Evolutionary conservation across 495 filamentous ascomycete species (phyloP).

Genomic region (Patellaria atrata): DNA sequence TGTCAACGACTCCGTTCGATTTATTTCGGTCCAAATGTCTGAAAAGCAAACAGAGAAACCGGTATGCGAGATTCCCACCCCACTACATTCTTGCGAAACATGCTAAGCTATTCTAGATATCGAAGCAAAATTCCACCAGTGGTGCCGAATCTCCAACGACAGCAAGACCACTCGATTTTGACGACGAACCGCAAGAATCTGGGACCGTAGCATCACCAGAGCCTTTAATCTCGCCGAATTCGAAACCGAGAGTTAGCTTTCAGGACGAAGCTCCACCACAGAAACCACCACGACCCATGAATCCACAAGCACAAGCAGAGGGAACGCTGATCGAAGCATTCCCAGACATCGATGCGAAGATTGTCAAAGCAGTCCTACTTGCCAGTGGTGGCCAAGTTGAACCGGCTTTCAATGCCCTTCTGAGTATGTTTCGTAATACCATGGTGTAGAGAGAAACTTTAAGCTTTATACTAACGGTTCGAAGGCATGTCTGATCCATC

Average conservation of each 20-base stretch:
- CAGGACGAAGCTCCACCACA: slow-evolving; percentile 44
- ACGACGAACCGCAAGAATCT: slow-evolving; percentile 68
- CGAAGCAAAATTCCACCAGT: slow-evolving; percentile 10
- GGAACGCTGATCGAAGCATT: slow-evolving; percentile 89
- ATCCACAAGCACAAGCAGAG: slow-evolving; percentile 67
- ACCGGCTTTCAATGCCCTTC: slow-evolving; percentile 87
- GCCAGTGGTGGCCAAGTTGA: slow-evolving; percentile 84
- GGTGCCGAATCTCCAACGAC: slow-evolving; percentile 71
- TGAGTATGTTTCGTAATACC: slow-evolving; percentile 42
- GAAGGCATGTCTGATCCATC: slow-evolving; percentile 87
- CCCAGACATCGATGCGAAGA: slow-evolving; percentile 61
- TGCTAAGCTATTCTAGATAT: slow-evolving; percentile 1
- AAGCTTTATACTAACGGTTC: not conserved
- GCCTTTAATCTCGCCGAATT: slow-evolving; percentile 23
- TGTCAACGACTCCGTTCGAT: no score
- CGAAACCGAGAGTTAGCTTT: slow-evolving; percentile 28
- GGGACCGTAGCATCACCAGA: slow-evolving; percentile 28
- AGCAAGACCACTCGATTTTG: slow-evolving; percentile 67
- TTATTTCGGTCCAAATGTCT: no score
- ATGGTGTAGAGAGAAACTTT: no score
- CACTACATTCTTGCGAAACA: not conserved
- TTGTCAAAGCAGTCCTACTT: slow-evolving; percentile 75
- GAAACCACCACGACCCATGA: slow-evolving; percentile 79
- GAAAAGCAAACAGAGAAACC: slow-evolving; percentile 1
- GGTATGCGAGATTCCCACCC: not conserved